These are phyloP conservation scores for Penicillium sp. DNA, from an alignment of 2,329 filamentous ascomycete genomes.

Conservation along the genomic window DNA sequence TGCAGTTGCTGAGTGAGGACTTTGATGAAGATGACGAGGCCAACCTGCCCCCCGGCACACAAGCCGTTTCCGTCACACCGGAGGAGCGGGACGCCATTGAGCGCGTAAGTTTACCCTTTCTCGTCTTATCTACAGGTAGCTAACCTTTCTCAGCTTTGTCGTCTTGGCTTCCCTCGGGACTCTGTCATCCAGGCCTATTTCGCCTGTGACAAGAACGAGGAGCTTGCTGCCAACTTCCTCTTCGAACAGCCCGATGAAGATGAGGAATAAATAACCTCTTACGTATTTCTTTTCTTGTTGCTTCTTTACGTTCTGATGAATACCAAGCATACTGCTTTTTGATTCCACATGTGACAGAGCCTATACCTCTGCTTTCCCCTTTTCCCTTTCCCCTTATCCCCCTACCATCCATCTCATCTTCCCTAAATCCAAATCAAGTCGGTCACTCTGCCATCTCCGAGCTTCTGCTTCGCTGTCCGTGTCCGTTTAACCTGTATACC, in stretches of 20 bases:
- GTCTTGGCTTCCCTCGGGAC: constrained; percentile 88
- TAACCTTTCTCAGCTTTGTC: constrained; percentile 66
- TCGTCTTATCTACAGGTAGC: not conserved
- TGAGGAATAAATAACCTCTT: constrained; percentile 33
- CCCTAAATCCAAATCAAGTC: constrained; percentile 3
- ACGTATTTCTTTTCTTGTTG: constrained; percentile 8
- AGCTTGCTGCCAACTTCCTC: constrained; percentile 94
- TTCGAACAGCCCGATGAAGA: constrained; percentile 96
- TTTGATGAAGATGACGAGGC: constrained; percentile 68
- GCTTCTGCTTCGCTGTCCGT: constrained; percentile 1
- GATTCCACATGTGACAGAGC: constrained; percentile 16
- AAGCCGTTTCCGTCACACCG: constrained; percentile 87
- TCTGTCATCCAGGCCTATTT: constrained; percentile 98
- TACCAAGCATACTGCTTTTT: constrained; percentile 28
- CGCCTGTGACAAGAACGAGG: constrained; percentile 98
- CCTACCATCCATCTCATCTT: constrained; percentile 5
- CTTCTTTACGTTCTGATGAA: constrained; percentile 29
- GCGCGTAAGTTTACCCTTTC: constrained; percentile 62
- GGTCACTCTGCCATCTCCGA: constrained; percentile 2
- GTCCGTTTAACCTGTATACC: constrained; percentile 8
- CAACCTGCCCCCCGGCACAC: constrained; percentile 76
- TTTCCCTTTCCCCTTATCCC: constrained; percentile 1
- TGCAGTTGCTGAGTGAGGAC: constrained; percentile 85
- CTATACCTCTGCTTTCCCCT: not conserved
- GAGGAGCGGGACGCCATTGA: constrained; percentile 98